Base-by-base conservation (phyloP, 176 grass and related monocot species). In the Zoysia pacifica region DNA sequence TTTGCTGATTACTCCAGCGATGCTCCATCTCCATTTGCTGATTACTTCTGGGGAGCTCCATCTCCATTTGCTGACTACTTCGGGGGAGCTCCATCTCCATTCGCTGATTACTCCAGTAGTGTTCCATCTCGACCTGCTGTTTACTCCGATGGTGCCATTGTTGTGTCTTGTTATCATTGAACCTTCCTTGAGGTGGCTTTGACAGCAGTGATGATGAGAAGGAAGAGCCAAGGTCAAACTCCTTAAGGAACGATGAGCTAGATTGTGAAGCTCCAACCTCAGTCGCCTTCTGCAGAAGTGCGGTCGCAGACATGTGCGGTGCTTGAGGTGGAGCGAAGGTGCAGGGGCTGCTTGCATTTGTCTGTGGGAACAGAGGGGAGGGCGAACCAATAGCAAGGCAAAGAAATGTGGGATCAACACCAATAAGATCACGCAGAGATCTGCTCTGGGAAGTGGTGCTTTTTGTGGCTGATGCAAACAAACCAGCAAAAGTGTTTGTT, bases 341-440 rank as follows among this genome's bases (percentile, higher is more conserved):
- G 46, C 87, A 58, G 0, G 83, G 45, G 47, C 78, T 66, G 45
- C 87, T 85, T 81, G 87, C 5, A 14, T 77, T 78, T 73, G 82
- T 82, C 68, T 86, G 87, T 0, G 79, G 38, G 73, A 89, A 89
- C 18, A 89, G 45, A 41, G 69, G 69, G 5, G 87, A 78, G 12
- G 87, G 87, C 0, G 83, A 18, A 55, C 87, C 87, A n/a, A 89
- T 89, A 0, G 87, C 87, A 63, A 89, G 87, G 79, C 87, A 89
- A 47, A 89, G 87, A 83, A 89, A 89, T 52, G 87, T 89, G 38
- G 87, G 87, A 81, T 89, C 87, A 9, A 89, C 87, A 7, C 87
- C 87, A 0, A 89, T 89, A 61, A 89, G 87, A 68, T 89, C 87
- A 3, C 83, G 87, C 10, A 89, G 73, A 11, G 87, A 89, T 86